A percentile compares a stretch with the other conserved stretches of the same genome.
Conservation (phyloP, 2,329 filamentous ascomycete genomes). For the Alternaria sp. region DNA sequence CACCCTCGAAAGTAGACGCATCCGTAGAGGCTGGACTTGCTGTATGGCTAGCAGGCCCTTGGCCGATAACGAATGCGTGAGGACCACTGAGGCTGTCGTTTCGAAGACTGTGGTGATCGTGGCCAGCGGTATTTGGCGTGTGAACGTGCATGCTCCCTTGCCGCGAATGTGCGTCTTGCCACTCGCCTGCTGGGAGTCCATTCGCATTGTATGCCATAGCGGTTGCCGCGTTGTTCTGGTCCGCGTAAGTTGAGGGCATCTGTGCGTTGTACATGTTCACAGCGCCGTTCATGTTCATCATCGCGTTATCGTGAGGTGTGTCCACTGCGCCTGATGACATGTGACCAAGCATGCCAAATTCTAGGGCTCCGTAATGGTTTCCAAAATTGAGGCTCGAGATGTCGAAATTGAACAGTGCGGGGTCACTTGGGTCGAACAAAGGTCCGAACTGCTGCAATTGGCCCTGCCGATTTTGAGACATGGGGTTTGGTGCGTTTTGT, state of each 20-base stretch:
- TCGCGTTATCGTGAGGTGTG: conserved; percentile 67
- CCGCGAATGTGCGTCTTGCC: conserved; percentile 49
- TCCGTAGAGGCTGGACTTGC: conserved; percentile 61
- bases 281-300: conserved; percentile 43
- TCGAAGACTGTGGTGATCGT: conserved; percentile 38
- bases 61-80: conserved; percentile 67
- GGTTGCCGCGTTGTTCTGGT: conserved; percentile 35
- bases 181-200: conserved; percentile 38
- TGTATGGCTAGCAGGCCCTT: conserved; percentile 62
- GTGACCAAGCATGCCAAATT: conserved; percentile 95
- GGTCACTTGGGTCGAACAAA: conserved; percentile 89
- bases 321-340: conserved; percentile 93
- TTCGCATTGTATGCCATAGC: conserved; percentile 38
- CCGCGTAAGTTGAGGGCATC: conserved; percentile 40
- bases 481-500: conserved; percentile 57
- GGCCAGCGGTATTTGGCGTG: conserved; percentile 49
- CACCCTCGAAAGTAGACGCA: conserved; percentile 52
- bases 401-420: conserved; percentile 93
- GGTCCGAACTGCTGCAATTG: conserved; percentile 57
- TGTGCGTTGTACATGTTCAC: conserved; percentile 50
- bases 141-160: conserved; percentile 55
- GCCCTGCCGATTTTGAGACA: conserved; percentile 46
- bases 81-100: conserved; percentile 51
- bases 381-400: conserved; percentile 93
- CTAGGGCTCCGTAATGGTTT: conserved; percentile 92